Conservation (phyloP, 1,284 basidiomycete genomes). For the Sphagnurus paluster region DNA sequence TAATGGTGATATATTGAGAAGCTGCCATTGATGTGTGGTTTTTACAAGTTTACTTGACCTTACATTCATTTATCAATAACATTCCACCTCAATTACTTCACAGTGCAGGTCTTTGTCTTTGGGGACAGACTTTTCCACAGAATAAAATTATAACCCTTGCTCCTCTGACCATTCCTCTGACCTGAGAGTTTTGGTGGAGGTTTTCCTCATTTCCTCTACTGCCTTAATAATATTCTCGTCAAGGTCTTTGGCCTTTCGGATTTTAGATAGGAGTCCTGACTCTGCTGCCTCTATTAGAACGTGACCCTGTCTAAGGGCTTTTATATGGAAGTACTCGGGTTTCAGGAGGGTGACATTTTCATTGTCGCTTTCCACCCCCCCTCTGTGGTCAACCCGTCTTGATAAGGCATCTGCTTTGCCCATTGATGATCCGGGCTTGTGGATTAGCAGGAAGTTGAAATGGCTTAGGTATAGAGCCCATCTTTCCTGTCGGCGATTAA, state of each 20-base stretch:
- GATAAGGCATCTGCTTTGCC: too few species aligned
- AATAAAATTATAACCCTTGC: constrained; percentile 22
- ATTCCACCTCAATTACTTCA: constrained; percentile 25
- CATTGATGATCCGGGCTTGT: background rate
- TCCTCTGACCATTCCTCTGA: constrained; percentile 23
- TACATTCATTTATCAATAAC: too few species aligned
- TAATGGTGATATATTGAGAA: too few species aligned
- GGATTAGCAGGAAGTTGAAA: background rate
- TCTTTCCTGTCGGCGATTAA: background rate
- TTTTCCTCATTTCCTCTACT: background rate
- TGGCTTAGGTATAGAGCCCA: background rate
- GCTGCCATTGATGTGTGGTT: too few species aligned
- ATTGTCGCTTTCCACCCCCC: too few species aligned
- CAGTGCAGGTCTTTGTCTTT: constrained; percentile 21
- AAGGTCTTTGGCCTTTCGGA: constrained; percentile 1
- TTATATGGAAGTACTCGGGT: too few species aligned
- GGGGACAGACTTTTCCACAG: constrained; percentile 25
- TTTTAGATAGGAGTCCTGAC: constrained; percentile 4
- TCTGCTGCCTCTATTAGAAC: too few species aligned
- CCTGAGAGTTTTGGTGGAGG: background rate
- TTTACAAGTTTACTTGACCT: too few species aligned
- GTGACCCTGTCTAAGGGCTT: too few species aligned
- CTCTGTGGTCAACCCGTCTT: too few species aligned
- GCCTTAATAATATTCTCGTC: background rate
- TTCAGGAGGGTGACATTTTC: too few species aligned